A percentile compares a stretch with the other conserved stretches of the same genome.
Conservation (phyloP, 2,329 filamentous ascomycete species). For the Fusarium xyrophilum region DNA sequence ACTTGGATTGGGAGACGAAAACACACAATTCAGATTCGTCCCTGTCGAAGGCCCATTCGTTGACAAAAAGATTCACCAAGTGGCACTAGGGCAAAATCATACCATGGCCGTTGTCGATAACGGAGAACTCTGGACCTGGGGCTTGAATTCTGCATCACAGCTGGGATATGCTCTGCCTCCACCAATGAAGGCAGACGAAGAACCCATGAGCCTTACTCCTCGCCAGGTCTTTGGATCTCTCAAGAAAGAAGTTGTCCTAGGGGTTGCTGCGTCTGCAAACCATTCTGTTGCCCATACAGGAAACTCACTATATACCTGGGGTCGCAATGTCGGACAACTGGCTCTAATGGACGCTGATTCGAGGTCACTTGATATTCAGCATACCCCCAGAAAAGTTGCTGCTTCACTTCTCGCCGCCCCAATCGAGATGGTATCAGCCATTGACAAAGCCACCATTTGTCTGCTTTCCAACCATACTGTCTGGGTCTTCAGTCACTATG, state of each 20-base stretch:
- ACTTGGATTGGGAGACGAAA: constrained; percentile 87
- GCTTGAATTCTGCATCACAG: constrained; percentile 83
- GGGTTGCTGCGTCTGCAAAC: constrained; percentile 85
- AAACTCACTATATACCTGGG: constrained; percentile 87
- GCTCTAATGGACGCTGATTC: constrained; percentile 95
- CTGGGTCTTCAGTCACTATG: constrained; percentile 94
- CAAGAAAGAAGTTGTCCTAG: constrained; percentile 82
- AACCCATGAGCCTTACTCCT: constrained; percentile 80
- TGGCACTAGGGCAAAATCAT: constrained; percentile 91
- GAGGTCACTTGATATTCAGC: constrained; percentile 84
- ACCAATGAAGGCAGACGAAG: constrained; percentile 74
- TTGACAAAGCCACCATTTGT: constrained; percentile 86
- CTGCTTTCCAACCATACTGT: constrained; percentile 87
- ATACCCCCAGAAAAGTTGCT: constrained; percentile 83
- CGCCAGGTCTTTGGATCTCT: constrained; percentile 90
- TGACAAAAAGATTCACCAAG: constrained; percentile 75
- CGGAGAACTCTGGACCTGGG: constrained; percentile 96
- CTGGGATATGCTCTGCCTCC: constrained; percentile 81
- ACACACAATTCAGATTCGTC: constrained; percentile 84
- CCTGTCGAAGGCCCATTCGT: constrained; percentile 79
- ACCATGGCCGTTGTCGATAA: constrained; percentile 82
- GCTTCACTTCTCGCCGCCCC: constrained; percentile 72
- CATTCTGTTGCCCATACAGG: constrained; percentile 90
- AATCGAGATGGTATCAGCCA: constrained; percentile 83
- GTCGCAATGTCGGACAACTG: constrained; percentile 92